phyloP scores from a whole-genome alignment of 768 basidiomycete genomes.

The Galerina marginata region DNA sequence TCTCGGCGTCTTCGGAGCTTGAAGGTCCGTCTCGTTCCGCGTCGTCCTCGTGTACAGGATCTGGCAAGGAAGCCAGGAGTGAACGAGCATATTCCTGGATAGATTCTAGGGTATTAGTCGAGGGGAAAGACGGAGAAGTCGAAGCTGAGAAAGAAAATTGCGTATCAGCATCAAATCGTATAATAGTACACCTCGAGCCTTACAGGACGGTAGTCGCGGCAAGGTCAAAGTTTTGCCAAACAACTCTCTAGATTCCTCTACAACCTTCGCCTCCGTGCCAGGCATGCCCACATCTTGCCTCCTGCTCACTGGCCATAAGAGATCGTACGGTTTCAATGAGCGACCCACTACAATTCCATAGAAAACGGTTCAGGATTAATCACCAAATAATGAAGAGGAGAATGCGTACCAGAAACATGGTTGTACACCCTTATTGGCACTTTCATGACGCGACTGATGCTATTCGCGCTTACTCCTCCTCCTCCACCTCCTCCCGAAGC shows the following conservation, averaged over 20 bases:
- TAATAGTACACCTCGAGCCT: constrained; percentile 7
- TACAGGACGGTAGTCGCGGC: constrained; percentile 30
- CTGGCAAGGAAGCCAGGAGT: constrained; percentile 53
- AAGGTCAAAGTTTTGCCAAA: constrained; percentile 20
- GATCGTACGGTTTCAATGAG: constrained; percentile 72
- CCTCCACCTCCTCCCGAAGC: constrained; percentile 24
- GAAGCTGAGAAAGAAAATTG: constrained; percentile 7
- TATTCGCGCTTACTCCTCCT: constrained; percentile 46
- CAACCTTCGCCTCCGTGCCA: constrained; percentile 43
- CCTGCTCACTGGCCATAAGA: constrained; percentile 76
- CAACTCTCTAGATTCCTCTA: constrained; percentile 34
- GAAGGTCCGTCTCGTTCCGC: not conserved
- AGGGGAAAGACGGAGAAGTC: constrained; percentile 8
- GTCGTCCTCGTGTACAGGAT: constrained; percentile 17
- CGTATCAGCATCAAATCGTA: not conserved
- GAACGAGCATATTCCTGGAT: constrained; percentile 58
- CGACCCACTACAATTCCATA: constrained; percentile 48
- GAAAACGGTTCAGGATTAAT: not conserved
- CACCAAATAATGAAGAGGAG: not conserved
- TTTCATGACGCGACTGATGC: constrained; percentile 80
- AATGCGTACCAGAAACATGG: constrained; percentile 72
- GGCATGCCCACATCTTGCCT: constrained; percentile 37
- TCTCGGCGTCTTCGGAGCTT: not conserved
- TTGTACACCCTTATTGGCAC: constrained; percentile 93
- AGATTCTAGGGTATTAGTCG: constrained; percentile 44